Conservation (phyloP, 139 green algal genomes). For the Coccomyxa sp. region DNA sequence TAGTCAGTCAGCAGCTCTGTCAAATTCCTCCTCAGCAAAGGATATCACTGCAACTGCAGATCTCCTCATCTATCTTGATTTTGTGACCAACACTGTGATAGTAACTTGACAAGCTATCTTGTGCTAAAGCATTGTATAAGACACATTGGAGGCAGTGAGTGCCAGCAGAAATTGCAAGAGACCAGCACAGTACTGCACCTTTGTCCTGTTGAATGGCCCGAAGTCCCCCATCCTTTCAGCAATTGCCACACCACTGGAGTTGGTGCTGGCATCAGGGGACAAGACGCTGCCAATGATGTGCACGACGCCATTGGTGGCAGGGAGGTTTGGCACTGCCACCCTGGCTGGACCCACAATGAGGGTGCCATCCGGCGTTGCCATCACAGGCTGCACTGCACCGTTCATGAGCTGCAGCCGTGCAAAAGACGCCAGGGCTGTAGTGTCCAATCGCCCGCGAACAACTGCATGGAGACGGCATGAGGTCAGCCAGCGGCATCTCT, state of each 20-base stretch:
- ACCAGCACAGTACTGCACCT: not conserved
- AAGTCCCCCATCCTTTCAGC: slow-evolving; percentile 11
- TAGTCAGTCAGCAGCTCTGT: not conserved
- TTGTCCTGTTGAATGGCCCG: slow-evolving; percentile 8
- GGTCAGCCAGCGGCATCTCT: not conserved
- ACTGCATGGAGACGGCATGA: slow-evolving; percentile 6
- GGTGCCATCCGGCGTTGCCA: not conserved
- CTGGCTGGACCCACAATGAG: slow-evolving; percentile 1
- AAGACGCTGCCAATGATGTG: slow-evolving; percentile 9
- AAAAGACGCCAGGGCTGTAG: not conserved
- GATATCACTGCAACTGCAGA: not conserved
- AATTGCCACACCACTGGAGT: not conserved
- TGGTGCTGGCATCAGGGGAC: slow-evolving; percentile 2
- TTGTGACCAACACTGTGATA: not conserved
- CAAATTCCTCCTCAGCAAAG: not conserved
- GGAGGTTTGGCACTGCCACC: not conserved
- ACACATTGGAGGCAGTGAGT: not conserved
- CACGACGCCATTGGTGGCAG: slow-evolving; percentile 13
- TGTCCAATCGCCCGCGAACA: not conserved
- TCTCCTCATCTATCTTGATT: not conserved
- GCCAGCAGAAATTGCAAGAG: not conserved
- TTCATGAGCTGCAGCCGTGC: not conserved
- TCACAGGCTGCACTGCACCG: slow-evolving; percentile 7
- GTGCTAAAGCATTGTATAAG: too few relatives aligned
- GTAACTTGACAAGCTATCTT: not conserved